Conservation (phyloP, 257 asterid species). For the Dorcoceras hygrometricum region DNA sequence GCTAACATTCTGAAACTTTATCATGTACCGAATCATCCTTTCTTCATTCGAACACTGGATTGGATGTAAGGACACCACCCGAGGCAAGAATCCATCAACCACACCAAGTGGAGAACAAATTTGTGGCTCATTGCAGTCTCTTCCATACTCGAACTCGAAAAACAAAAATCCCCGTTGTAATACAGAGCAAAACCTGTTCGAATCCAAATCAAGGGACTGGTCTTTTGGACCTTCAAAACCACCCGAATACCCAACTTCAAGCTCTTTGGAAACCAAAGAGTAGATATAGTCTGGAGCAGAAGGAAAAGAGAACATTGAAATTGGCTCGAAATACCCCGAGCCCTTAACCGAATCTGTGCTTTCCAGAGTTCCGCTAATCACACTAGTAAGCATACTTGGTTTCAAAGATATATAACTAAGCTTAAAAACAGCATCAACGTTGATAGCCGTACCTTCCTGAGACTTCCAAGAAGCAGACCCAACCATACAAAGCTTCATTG, state of each 20-base stretch:
- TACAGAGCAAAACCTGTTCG: slow-evolving; percentile 21
- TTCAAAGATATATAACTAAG: slow-evolving; percentile 29
- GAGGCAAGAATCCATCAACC: slow-evolving; percentile 31
- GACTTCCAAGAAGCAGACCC: slow-evolving; percentile 38
- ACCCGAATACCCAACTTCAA: neutral
- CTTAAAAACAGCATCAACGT: slow-evolving; percentile 48
- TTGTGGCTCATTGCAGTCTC: neutral
- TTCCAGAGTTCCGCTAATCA: slow-evolving; percentile 44
- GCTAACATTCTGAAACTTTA: neutral
- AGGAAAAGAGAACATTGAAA: slow-evolving; percentile 42
- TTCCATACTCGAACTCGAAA: neutral
- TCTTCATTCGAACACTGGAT: slow-evolving; percentile 42
- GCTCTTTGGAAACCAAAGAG: slow-evolving; percentile 29
- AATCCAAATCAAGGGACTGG: slow-evolving; percentile 29
- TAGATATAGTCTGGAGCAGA: slow-evolving; percentile 29
- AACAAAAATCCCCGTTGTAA: neutral
- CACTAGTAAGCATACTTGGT: slow-evolving; percentile 33
- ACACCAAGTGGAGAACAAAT: slow-evolving; percentile 6
- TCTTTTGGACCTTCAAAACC: slow-evolving; percentile 17
- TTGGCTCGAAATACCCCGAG: slow-evolving; percentile 41
- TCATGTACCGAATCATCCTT: slow-evolving; percentile 22
- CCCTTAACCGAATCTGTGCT: slow-evolving; percentile 28
- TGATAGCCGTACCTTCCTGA: slow-evolving; percentile 23
- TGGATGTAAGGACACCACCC: slow-evolving; percentile 28
- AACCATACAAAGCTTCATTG: slow-evolving; percentile 61